Percentiles rank a stretch among this genome's conserved stretches.
phyloP scores from a whole-genome alignment of 495 filamentous ascomycete genomes.

The Daldinia caldariorum region DNA sequence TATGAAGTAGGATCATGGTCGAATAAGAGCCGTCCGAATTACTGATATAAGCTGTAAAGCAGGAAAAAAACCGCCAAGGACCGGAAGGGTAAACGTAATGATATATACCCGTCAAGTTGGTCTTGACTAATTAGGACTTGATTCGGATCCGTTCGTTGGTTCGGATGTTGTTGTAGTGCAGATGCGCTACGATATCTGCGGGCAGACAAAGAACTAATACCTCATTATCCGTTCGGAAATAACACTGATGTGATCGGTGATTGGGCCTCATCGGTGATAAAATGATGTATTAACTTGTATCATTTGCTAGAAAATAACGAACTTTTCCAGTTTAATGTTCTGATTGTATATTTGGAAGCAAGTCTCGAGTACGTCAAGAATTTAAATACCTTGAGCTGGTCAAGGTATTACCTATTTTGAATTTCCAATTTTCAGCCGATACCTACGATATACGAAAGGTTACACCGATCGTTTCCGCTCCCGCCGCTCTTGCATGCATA shows the following conservation, averaged over 20 bases:
- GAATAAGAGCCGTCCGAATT: neutral
- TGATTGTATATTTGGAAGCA: too few species aligned
- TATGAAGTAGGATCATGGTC: neutral
- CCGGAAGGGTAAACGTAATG: neutral
- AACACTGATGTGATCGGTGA: neutral
- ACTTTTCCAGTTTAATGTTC: neutral
- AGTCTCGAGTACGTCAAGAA: too few species aligned
- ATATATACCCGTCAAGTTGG: neutral
- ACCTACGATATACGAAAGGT: neutral
- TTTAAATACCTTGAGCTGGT: too few species aligned
- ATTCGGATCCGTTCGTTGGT: neutral
- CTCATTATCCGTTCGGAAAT: neutral
- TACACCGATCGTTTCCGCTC: neutral
- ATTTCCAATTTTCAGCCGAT: neutral
- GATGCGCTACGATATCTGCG: neutral
- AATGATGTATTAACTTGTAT: neutral
- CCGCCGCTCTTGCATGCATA: neutral
- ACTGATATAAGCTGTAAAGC: neutral
- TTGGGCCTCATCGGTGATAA: constrained; percentile 3
- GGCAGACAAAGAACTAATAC: neutral
- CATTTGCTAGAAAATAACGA: neutral
- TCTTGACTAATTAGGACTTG: neutral
- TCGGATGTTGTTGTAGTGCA: neutral
- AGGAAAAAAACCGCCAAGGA: neutral
- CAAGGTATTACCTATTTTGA: neutral